Conservation (phyloP, 805 yeast genomes). For the Metschnikowia gruessii region DNA sequence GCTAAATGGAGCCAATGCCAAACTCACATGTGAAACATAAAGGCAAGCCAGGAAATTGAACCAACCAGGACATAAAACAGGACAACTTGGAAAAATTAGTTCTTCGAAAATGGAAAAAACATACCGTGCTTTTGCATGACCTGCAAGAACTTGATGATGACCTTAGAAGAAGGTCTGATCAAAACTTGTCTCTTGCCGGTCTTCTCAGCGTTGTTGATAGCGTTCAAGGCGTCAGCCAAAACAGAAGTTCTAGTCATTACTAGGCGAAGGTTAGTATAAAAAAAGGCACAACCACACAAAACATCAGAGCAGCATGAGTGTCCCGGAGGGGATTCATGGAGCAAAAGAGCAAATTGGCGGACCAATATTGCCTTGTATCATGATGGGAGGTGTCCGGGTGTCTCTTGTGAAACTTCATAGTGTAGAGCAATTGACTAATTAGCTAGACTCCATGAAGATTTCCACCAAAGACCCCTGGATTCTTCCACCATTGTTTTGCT, state of each 20-base stretch:
- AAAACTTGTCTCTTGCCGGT: constrained; percentile 38
- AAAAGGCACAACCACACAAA: constrained; percentile 19
- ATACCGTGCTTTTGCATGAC: constrained; percentile 34
- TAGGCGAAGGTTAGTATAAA: constrained; percentile 16
- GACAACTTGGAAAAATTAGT: background rate
- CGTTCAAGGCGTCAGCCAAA: constrained; percentile 37
- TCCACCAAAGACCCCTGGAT: constrained; percentile 12
- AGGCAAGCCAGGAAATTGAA: background rate
- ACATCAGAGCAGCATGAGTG: constrained; percentile 25
- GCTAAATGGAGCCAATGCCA: background rate
- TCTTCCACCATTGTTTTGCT: constrained; percentile 21
- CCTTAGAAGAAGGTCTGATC: constrained; percentile 38
- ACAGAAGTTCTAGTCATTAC: constrained; percentile 36
- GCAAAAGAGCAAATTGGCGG: constrained; percentile 11
- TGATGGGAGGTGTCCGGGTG: constrained; percentile 11
- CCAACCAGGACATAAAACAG: background rate
- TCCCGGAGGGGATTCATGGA: constrained; percentile 22
- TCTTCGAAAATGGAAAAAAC: constrained; percentile 4
- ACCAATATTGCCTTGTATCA: background rate
- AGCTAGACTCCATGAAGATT: constrained; percentile 6
- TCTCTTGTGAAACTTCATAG: constrained; percentile 8
- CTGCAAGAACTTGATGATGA: constrained; percentile 31
- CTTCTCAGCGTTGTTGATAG: constrained; percentile 37
- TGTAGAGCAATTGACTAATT: constrained; percentile 5
- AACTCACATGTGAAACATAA: background rate